Conservation (phyloP, 169 alveolate genomes). For the Besnoitia besnoiti region DNA sequence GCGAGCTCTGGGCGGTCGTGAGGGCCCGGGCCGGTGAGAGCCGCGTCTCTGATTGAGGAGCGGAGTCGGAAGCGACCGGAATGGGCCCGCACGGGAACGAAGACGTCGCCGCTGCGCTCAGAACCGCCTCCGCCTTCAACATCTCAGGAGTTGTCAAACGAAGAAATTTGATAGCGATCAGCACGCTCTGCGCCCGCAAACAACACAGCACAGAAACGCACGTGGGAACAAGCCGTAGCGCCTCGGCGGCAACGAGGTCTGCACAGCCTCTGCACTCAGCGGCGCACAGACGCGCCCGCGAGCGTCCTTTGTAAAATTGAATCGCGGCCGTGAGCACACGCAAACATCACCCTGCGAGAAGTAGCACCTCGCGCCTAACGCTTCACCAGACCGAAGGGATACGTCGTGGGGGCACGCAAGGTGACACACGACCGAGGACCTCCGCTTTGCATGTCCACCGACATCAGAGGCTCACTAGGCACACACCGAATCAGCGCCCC, state of each 20-base stretch:
- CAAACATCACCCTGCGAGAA: neutral
- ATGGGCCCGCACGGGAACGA: neutral
- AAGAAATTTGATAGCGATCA: neutral
- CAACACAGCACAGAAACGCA: neutral
- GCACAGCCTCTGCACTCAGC: neutral
- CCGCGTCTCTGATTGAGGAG: neutral
- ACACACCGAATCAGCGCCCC: too few species aligned
- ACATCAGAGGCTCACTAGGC: too few species aligned
- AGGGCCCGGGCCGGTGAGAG: neutral
- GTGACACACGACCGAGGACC: too few species aligned
- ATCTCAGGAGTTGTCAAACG: constrained; percentile 3
- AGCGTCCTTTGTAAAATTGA: neutral
- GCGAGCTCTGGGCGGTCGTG: neutral
- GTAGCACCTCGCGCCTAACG: neutral
- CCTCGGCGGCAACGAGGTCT: neutral
- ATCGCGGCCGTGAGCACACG: neutral
- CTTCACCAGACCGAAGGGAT: neutral
- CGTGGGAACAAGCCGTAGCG: neutral
- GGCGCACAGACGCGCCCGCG: neutral
- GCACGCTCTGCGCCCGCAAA: constrained; percentile 1
- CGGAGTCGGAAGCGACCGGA: too few species aligned
- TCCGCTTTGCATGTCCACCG: too few species aligned
- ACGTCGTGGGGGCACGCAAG: too few species aligned
- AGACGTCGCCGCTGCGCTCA: neutral
- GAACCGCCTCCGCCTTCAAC: neutral